phyloP scores from a whole-genome alignment of 2,329 filamentous ascomycete genomes.

The Dothistroma pini region DNA sequence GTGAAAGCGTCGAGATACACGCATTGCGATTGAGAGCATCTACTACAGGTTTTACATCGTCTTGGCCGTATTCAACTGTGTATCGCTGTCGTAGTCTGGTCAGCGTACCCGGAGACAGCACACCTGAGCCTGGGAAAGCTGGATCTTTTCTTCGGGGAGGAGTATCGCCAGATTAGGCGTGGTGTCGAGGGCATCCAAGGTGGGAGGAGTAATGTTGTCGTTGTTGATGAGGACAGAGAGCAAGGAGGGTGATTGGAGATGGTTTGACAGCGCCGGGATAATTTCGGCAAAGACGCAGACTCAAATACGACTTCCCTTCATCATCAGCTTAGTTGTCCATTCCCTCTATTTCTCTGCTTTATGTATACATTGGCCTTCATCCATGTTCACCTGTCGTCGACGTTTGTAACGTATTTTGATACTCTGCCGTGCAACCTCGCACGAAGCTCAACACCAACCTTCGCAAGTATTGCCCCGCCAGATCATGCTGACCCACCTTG shows the following conservation, averaged over 20 bases:
- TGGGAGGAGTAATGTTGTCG: no score
- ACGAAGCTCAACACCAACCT: neutral
- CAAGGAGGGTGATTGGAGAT: no score
- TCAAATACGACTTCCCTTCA: no score
- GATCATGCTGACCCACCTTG: neutral
- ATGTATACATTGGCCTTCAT: no score
- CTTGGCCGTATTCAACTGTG: slow-evolving; percentile 13
- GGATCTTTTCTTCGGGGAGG: slow-evolving; percentile 35
- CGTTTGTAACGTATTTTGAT: neutral
- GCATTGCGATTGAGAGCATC: slow-evolving; percentile 42
- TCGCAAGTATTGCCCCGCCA: neutral
- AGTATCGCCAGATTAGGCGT: neutral
- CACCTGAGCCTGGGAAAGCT: slow-evolving; percentile 46
- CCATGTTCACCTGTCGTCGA: neutral
- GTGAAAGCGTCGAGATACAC: slow-evolving; percentile 14
- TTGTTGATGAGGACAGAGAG: neutral
- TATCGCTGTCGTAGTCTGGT: slow-evolving; percentile 6
- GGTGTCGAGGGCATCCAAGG: no score
- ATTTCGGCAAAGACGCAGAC: no score
- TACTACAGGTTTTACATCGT: slow-evolving; percentile 30
- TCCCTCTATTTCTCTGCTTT: no score
- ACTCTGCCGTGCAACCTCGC: neutral
- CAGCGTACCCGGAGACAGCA: slow-evolving; percentile 46
- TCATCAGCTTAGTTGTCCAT: no score
- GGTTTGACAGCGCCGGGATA: no score